These are phyloP conservation scores for Salvia rosmarinus DNA, from an alignment of 257 asterid genomes.

Conservation along the genomic window DNA sequence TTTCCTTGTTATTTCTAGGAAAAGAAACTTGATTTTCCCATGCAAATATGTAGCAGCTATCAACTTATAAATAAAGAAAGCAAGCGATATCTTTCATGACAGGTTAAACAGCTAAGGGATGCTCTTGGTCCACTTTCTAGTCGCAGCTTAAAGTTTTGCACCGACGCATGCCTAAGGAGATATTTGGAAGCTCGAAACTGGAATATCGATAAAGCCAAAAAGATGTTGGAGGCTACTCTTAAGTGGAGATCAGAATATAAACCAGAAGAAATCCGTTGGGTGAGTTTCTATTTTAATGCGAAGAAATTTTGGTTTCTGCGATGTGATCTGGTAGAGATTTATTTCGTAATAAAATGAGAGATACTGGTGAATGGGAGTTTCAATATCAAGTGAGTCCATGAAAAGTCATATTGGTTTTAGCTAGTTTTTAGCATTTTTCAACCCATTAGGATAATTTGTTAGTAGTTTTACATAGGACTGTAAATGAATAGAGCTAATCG, in stretches of 20 bases:
- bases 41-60: background rate
- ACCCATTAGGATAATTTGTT: background rate
- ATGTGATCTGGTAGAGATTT: background rate
- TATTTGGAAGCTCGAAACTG: conserved; percentile 80
- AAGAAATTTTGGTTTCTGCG: background rate
- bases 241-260: conserved; percentile 74
- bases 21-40: background rate
- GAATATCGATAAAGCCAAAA: conserved; percentile 76
- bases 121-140: conserved; percentile 65
- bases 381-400: background rate
- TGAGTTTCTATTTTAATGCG: conserved; percentile 35
- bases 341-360: no score
- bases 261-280: conserved; percentile 96
- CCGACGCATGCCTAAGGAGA: conserved; percentile 67
- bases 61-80: background rate
- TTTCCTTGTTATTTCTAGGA: background rate
- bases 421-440: background rate
- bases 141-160: conserved; percentile 63
- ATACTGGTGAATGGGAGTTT: background rate
- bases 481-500: no score
- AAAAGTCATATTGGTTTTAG: background rate
- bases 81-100: conserved; percentile 24
- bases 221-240: conserved; percentile 72
- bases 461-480: background rate
- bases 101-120: conserved; percentile 63